Evolutionary conservation across 2,329 filamentous ascomycete genomes (phyloP), one percentile per base, ranked within the genome.

Genomic region (Apiospora marii): DNA sequence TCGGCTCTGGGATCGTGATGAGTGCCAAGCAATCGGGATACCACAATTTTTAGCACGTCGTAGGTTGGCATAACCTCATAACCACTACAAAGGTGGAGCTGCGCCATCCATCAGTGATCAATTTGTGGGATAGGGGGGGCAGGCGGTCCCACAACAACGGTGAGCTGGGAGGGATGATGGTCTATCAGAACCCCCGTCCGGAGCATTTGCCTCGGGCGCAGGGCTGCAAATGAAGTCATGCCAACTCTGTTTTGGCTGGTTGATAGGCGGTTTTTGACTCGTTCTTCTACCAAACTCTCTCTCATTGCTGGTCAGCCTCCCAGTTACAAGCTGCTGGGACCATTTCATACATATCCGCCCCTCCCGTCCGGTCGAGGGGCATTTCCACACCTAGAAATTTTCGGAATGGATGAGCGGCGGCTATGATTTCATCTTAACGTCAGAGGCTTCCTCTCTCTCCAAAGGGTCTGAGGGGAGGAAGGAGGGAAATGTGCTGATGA

Each of bases 351-450:
- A 10, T 37, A n/a, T 49, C 30, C 53, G 53, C 53, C 27, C 30
- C 30, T 61, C 53, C 53, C 30, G 30, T 64, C 22, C 1, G 30
- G 7, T 49, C 30, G 37, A 30, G 27, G 37, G 37, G 37, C 8
- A 41, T 41, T 64, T 12, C 53, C 53, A 61, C 34, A 41, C 37
- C 8, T 41, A 41, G 37, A 10, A 41, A 41, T 1, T 41, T 37
- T 61, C 6, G 13, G 34, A n/a, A 41, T 27, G 58, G 58, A 64
- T 41, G 58, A 64, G 58, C 34, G 34, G 7, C 19, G 10, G 58
- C 10, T 64, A 64, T 64, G 58, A 64, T 41, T 64, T 64, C 58
- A 64, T 41, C 10, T 2, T 22, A n/a, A 64, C 58, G 58, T 64
- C 58, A 64, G 34, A 64, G 58, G n/a, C 51, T 34, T 10, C 12